Base-by-base conservation (phyloP, 495 filamentous ascomycete species). In the Xylaria acuta region DNA sequence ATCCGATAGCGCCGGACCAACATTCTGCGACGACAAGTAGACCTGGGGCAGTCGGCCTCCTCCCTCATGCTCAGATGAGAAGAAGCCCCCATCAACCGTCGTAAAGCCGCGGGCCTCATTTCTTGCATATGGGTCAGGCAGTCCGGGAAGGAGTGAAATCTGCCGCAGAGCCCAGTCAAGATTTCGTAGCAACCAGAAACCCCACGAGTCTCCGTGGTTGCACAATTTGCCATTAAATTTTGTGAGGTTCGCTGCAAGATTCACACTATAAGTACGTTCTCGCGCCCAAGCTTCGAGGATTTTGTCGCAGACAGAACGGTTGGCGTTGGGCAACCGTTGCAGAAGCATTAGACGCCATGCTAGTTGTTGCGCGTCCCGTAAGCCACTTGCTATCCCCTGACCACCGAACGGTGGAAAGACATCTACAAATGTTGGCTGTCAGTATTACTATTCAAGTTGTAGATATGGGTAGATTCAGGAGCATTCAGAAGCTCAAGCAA, bases 391-490 rank as follows among this genome's bases (percentile, higher is more conserved):
- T 49, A 88, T 86, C 5, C 86, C 86, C 71, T 88, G 86, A 0
- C 86, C 86, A 1, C 83, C 87, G 68, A 89, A 89, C 9, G 87
- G 85, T 36, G 87, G 87, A 66, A 89, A 89, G 1, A 88, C 87
- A 65, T 89, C 65, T 67, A 27, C 25, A 43, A 20, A 67, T 12
- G 9, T 25, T 43, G 12, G 2, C 16, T 4, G 84, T 56, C 22
- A 67, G 49, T 27, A 51, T 36, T 38, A 12, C 9, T 40, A 12
- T 60, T 36, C 34, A 40, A 60, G 3, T 5, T 6, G 27, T 18
- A 22, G 18, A 22, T 32, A 20, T 38, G 40, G 1, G 22, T 47
- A 25, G 32, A 18, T 25, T n/a, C 11, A 22, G 64, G 22, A 40
- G 16, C 32, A 66, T 16, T 36, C 3, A 32, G 27, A 58, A 58